phyloP scores from a whole-genome alignment of 257 asterid species.

The Nyctanthes arbortristis region DNA sequence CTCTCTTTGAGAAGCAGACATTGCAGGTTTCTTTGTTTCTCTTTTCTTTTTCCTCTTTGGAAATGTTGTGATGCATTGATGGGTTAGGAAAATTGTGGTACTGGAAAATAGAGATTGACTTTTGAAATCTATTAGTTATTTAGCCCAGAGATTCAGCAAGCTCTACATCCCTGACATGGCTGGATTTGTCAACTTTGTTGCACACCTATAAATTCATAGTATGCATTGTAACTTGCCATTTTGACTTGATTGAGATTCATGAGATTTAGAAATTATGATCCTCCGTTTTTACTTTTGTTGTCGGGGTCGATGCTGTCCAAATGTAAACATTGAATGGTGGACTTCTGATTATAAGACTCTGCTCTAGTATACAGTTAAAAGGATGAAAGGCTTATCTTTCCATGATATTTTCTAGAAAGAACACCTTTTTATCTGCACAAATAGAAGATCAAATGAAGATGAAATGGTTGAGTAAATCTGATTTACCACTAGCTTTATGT shows the following conservation, averaged over 20 bases:
- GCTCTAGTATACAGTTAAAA: conserved; percentile 13
- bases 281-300: neutral
- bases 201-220: neutral
- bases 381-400: neutral
- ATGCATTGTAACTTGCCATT: neutral
- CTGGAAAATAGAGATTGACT: neutral
- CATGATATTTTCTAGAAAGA: neutral
- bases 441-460: conserved; percentile 18
- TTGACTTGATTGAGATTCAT: neutral
- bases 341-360: neutral
- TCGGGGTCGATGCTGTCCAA: neutral
- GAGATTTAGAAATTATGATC: neutral
- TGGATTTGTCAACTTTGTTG: neutral
- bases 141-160: too few relatives aligned
- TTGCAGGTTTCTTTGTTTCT: neutral
- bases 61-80: neutral
- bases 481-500: neutral
- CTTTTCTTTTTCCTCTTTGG: neutral
- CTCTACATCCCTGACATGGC: neutral
- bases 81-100: neutral
- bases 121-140: neutral
- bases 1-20: neutral
- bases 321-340: neutral
- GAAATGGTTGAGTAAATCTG: conserved; percentile 13
- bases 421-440: conserved; percentile 10